Evolutionary conservation across 1,284 basidiomycete species (phyloP).

Genomic region (Inonotus hispidus): DNA sequence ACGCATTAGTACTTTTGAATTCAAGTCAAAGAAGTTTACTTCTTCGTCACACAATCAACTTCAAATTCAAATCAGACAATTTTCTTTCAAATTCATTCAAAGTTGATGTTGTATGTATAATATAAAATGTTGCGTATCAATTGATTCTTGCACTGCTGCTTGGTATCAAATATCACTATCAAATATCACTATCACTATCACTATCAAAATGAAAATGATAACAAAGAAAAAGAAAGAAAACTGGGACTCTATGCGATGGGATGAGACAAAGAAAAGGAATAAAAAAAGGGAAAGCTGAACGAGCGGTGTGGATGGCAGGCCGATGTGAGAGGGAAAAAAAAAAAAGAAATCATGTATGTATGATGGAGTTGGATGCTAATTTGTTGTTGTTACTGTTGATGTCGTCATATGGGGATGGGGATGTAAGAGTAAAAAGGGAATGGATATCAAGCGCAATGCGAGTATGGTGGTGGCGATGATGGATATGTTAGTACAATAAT

Average conservation of each 20-base stretch:
- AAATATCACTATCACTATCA: background rate
- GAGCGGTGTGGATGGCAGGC: background rate
- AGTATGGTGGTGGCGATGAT: too few species aligned
- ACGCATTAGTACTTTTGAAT: too few species aligned
- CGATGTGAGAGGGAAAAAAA: background rate
- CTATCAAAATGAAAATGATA: background rate
- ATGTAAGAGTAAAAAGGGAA: background rate
- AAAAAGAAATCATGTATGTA: background rate
- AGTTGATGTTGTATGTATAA: too few species aligned
- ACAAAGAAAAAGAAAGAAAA: background rate
- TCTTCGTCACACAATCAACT: too few species aligned
- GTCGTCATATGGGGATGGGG: background rate
- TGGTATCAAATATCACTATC: too few species aligned
- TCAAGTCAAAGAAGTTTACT: too few species aligned
- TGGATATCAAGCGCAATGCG: too few species aligned
- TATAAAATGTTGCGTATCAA: too few species aligned
- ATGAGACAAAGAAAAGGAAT: background rate
- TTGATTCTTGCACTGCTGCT: too few species aligned
- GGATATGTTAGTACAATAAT: slow-evolving; percentile 16
- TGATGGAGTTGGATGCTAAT: background rate
- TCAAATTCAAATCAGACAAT: too few species aligned
- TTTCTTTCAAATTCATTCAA: too few species aligned
- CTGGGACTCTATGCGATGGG: background rate
- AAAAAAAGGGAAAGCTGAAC: background rate
- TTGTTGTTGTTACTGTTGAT: background rate